Evolutionary conservation across 1,284 basidiomycete genomes (phyloP).

Genomic region (Ganoderma lingzhi): DNA sequence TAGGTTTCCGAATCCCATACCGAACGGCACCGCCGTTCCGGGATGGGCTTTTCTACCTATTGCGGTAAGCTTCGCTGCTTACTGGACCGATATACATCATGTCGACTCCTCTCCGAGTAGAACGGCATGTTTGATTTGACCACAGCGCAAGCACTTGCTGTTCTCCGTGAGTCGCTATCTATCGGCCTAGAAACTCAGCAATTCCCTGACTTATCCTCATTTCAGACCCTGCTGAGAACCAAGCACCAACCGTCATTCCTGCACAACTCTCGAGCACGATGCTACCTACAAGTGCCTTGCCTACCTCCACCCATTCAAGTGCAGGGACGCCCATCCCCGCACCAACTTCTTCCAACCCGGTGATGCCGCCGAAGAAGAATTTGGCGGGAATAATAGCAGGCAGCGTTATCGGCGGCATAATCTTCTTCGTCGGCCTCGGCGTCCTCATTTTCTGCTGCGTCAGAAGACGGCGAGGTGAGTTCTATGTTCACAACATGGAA

Average conservation of each 20-base stretch:
- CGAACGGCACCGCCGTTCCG: not conserved
- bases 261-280: not conserved
- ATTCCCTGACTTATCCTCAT: not conserved
- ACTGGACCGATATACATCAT: no score
- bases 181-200: no score
- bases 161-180: not conserved
- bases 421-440: not conserved
- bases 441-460: not conserved
- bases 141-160: not conserved
- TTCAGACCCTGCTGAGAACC: not conserved
- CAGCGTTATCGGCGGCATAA: not conserved
- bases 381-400: not conserved
- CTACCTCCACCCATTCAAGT: not conserved
- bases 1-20: not conserved
- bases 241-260: not conserved
- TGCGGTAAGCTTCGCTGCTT: not conserved
- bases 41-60: constrained; percentile 4
- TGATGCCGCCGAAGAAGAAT: not conserved
- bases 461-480: not conserved
- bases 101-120: not conserved
- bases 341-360: not conserved
- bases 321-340: not conserved
- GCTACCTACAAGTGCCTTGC: not conserved
- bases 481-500: not conserved
- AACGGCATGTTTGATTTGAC: not conserved